Conservation (phyloP, 1,284 basidiomycete genomes). For the Cystobasidium sp. region DNA sequence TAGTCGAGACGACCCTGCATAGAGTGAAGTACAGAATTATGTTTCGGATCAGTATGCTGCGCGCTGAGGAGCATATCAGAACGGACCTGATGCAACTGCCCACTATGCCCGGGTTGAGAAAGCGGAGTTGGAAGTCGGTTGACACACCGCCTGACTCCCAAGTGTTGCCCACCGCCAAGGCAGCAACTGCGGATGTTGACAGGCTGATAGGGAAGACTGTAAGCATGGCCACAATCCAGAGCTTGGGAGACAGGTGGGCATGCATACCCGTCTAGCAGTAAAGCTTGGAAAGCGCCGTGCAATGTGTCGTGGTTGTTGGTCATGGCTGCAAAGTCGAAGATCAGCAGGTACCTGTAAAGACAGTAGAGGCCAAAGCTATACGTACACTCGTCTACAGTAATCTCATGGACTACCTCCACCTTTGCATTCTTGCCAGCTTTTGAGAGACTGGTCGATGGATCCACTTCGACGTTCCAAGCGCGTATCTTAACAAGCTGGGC, state of each 20-base stretch:
- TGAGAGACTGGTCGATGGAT: neutral
- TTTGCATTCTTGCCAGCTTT: slow-evolving; percentile 5
- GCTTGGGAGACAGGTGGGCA: too few species aligned
- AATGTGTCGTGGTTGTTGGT: slow-evolving; percentile 5
- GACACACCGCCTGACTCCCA: slow-evolving; percentile 8
- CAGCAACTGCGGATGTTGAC: neutral
- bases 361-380: neutral
- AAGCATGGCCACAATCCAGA: too few species aligned
- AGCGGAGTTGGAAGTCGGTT: slow-evolving; percentile 1
- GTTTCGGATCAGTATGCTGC: neutral
- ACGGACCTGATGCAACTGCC: neutral
- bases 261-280: neutral
- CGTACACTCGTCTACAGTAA: neutral
- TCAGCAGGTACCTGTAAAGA: neutral
- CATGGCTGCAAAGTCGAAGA: neutral
- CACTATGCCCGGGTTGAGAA: neutral
- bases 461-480: slow-evolving; percentile 4
- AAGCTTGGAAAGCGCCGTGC: slow-evolving; percentile 10
- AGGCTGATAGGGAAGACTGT: neutral
- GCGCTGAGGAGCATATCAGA: neutral
- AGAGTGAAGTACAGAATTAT: neutral
- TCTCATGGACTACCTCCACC: neutral
- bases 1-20: neutral
- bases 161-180: neutral
- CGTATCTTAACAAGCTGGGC: neutral